Evolutionary conservation across 176 grass and related monocot species (phyloP).

Genomic region (Phoenix roebelenii): DNA sequence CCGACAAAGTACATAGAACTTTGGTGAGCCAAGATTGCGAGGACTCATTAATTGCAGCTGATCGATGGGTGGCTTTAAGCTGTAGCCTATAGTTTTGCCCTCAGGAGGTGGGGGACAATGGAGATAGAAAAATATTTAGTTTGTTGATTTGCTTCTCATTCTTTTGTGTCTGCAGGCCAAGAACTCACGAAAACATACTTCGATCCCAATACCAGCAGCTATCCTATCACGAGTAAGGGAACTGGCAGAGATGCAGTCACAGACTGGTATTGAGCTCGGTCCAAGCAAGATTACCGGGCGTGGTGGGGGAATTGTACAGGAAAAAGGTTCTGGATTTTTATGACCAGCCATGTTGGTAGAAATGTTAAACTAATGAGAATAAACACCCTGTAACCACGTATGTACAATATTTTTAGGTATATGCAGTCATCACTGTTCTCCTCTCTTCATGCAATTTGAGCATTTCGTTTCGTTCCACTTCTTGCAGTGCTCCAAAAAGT

Average conservation of each 20-base stretch:
- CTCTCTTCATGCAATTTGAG: background rate
- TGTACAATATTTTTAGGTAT: no score
- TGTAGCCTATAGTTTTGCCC: no score
- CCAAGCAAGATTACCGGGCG: slow-evolving; percentile 28
- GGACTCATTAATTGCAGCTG: no score
- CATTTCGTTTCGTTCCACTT: no score
- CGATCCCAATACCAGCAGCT: slow-evolving; percentile 58
- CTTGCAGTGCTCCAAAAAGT: no score
- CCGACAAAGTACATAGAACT: no score
- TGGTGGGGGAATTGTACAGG: slow-evolving; percentile 46
- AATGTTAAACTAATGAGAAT: background rate
- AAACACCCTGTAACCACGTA: no score
- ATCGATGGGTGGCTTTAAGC: no score
- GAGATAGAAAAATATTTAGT: no score
- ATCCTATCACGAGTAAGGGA: slow-evolving; percentile 80
- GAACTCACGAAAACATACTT: slow-evolving; percentile 49
- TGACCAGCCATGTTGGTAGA: slow-evolving; percentile 34
- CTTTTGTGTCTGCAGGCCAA: slow-evolving; percentile 33
- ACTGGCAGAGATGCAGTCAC: slow-evolving; percentile 51
- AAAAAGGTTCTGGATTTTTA: slow-evolving; percentile 70
- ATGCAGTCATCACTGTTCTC: no score
- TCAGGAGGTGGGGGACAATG: no score
- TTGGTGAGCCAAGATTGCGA: no score
- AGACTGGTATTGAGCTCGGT: slow-evolving; percentile 21
- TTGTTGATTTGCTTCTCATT: slow-evolving; percentile 3